Conservation (phyloP, 176 grass and related monocot species). For the Zoysia pacifica region DNA sequence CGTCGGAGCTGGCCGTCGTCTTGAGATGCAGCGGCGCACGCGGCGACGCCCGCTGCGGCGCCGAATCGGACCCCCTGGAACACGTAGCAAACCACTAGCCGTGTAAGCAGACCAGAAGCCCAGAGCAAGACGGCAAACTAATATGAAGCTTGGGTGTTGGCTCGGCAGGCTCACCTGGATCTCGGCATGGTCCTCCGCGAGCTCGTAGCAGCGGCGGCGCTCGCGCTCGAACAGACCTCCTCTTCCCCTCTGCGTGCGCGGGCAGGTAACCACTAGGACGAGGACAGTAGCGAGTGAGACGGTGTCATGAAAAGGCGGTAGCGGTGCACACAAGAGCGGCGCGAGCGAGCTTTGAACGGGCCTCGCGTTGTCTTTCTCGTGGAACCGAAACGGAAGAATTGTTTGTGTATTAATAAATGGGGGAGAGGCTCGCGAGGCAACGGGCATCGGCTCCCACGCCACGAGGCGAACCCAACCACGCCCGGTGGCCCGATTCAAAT, state of each 20-base stretch:
- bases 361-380: not conserved
- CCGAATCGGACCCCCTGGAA: constrained; percentile 70
- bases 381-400: constrained; percentile 33
- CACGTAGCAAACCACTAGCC: not conserved
- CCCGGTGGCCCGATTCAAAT: constrained; percentile 47
- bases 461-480: not conserved
- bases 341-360: not conserved
- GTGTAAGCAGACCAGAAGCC: not conserved
- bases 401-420: constrained; percentile 43
- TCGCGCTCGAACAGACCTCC: not conserved
- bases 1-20: constrained; percentile 60
- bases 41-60: constrained; percentile 63
- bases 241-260: not conserved
- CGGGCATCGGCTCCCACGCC: constrained; percentile 22
- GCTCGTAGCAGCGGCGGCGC: not conserved
- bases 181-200: constrained; percentile 47
- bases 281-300: not conserved
- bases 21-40: constrained; percentile 85
- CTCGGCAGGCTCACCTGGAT: constrained; percentile 44
- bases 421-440: not conserved
- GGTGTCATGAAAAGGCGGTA: constrained; percentile 14
- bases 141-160: too few species aligned
- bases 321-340: constrained; percentile 1
- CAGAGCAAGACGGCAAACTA: not conserved
- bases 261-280: too few species aligned